Evolutionary conservation across 2,329 filamentous ascomycete species (phyloP), one percentile per base, ranked within the genome.

Genomic region (Colletotrichum zoysiae): DNA sequence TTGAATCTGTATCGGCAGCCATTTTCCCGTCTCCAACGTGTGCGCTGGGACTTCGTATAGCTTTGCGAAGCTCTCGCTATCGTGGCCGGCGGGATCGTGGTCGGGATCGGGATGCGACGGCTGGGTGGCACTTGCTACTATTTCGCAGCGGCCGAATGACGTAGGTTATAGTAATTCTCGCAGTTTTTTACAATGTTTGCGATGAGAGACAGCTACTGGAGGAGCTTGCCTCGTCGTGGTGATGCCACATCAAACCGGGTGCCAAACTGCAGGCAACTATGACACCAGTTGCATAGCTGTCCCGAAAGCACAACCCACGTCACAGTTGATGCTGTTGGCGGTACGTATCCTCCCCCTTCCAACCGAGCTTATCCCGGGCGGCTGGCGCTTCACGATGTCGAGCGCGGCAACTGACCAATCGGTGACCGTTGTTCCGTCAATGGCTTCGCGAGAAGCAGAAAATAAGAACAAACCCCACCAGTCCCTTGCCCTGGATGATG

Each of bases 1-100:
- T 74, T 7, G 81, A 35, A 3, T 78, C 79, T 23, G 77, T 73
- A 9, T 76, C 67, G 18, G 78, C 60, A 67, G 80, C 76, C 81
- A 84, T 81, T 75, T 71, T 26, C 12, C 30, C 2, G 44, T 23
- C 44, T 20, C 26, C 14, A 2, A 5, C 9, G 35, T 18, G 3
- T 55, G 55, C 48, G 55, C 48, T 18, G 30, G 18, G 6, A 9
- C 20, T 48, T 2, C 51, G 23, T 56, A 35, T 65, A 60, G 65
- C 67, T 71, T 35, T 38, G 33, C 11, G 48, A 23, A 61, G 63
- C 48, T 67, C 20, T 58, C 18, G 62, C 42, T 50, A 18, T 70
- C 63, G 63, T 44, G 16, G 48, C 42, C 51, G 50, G 35, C 20
- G 30, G 38, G 23, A 33, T 57, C 16, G 67, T 48, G 61, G 26